Conservation (phyloP, 129 eudicot genomes). For the Glebionis coronaria region DNA sequence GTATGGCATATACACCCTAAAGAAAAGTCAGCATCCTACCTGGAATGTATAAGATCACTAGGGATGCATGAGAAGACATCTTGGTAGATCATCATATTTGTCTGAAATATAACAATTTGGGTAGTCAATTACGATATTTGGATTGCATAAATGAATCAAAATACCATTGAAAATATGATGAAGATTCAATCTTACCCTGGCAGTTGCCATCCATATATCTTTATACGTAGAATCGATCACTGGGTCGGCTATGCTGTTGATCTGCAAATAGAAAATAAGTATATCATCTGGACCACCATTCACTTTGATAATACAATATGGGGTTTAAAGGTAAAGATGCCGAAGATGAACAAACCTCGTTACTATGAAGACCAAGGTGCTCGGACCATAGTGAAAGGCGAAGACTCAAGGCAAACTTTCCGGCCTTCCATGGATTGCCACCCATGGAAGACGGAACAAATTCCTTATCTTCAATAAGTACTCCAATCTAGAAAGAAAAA, state of each 20-base stretch:
- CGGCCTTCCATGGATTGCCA: slow-evolving; percentile 88
- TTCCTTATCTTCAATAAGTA: slow-evolving; percentile 93
- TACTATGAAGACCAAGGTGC: slow-evolving; percentile 86
- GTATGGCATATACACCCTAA: not conserved
- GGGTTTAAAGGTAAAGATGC: not conserved
- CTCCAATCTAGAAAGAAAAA: slow-evolving; percentile 58
- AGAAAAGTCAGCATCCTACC: slow-evolving; percentile 35
- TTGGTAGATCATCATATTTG: slow-evolving; percentile 91
- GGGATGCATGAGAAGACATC: slow-evolving; percentile 95
- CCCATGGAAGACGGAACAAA: slow-evolving; percentile 75
- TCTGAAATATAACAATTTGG: slow-evolving; percentile 50
- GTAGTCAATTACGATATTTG: not conserved
- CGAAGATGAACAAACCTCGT: slow-evolving; percentile 47
- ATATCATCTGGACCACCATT: slow-evolving; percentile 8
- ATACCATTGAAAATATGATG: not conserved
- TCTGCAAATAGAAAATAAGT: slow-evolving; percentile 40
- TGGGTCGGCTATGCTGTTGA: slow-evolving; percentile 71
- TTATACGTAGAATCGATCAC: slow-evolving; percentile 91
- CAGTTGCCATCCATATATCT: slow-evolving; percentile 99
- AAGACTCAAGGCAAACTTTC: slow-evolving; percentile 90
- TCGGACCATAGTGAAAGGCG: slow-evolving; percentile 96
- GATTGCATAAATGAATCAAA: too few relatives aligned
- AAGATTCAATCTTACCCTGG: slow-evolving; percentile 50
- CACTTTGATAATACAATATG: not conserved
- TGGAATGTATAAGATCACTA: slow-evolving; percentile 89